Evolutionary conservation across 2,329 filamentous ascomycete species (phyloP), one percentile per base, ranked within the genome.

Genomic region (Colletotrichum australisinense): DNA sequence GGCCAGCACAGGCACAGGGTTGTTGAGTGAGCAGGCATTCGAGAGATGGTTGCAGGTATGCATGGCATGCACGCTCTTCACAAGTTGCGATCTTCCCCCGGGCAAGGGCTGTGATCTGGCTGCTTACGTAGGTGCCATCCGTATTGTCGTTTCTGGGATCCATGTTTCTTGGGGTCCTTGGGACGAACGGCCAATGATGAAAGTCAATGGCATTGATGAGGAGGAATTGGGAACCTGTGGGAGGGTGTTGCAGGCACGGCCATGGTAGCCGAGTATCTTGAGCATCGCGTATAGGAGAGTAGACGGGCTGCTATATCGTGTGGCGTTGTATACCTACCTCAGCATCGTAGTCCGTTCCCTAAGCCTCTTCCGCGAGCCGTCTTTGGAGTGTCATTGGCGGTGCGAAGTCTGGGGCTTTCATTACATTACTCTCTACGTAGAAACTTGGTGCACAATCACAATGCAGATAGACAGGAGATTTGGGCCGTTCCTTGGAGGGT

Each of bases 121-220:
- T 35, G 32, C 32, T 71, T 71, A 57, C 64, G 65, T 69, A 30
- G 12, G 57, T 16, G 19, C 49, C 30, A n/a, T 55, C 42, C n/a
- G 24, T 35, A 4, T 22, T 28, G n/a, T 19, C 28, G 8, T 16
- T 58, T 22, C 1, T 2, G 28, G 46, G 22, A 14, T 26, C 26
- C 3, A 42, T 42, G 38, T 42, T 8, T 14, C 16, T 42, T 19
- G 38, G 38, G 16, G 38, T 42, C 49, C 28, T 22, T 24, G 1
- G n/a, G 49, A n/a, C 3, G n/a, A 42, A 32, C 19, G 55, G 35
- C 65, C 58, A 63, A 69, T 63, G 2, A 53, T 49, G 63, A 14
- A 19, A 11, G 9, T 26, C 65, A 59, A 59, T 63, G 58, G 53
- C 49, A 22, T 53, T 35, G 14, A 58, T 3, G 49, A 19, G 22